Conservation (phyloP, 2,329 filamentous ascomycete genomes). For the Botryosphaeria agaves region DNA sequence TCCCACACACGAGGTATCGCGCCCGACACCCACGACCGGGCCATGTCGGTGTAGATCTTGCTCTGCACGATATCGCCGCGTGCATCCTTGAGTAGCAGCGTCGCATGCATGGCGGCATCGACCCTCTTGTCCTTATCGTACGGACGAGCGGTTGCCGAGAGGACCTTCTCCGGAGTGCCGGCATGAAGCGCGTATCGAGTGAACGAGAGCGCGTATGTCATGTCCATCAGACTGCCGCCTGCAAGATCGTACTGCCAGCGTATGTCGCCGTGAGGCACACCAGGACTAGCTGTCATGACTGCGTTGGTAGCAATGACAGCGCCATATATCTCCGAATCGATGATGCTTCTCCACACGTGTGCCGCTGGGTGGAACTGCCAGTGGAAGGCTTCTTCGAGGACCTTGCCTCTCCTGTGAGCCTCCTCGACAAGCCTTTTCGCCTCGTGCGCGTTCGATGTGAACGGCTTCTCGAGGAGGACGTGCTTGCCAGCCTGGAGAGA, state of each 20-base stretch:
- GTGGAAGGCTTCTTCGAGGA: conserved; percentile 34
- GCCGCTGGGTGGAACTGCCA: conserved; percentile 27
- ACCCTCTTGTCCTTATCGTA: conserved; percentile 12
- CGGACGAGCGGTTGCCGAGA: conserved; percentile 11
- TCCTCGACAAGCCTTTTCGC: conserved; percentile 18
- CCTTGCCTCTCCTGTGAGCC: conserved; percentile 17
- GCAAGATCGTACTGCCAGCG: conserved; percentile 20
- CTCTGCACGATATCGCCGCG: conserved; percentile 10
- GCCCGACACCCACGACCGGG: conserved; percentile 8
- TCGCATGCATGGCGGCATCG: conserved; percentile 15
- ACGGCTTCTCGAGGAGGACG: conserved; percentile 38
- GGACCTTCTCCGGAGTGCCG: conserved; percentile 12
- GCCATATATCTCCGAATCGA: conserved; percentile 17
- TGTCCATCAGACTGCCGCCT: conserved; percentile 22
- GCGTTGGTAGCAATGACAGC: conserved; percentile 13
- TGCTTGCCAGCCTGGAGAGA: conserved; percentile 34
- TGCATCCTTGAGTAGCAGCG: conserved; percentile 11
- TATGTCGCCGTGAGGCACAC: conserved; percentile 15
- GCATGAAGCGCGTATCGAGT: conserved; percentile 16
- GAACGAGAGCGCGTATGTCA: conserved; percentile 18
- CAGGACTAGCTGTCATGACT: conserved; percentile 11
- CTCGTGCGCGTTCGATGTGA: conserved; percentile 27
- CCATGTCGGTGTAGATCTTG: conserved; percentile 15
- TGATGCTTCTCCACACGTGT: conserved; percentile 16
- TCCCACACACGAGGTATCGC: conserved; percentile 16